Evolutionary conservation across 345 rosid species (phyloP), one percentile per base, ranked within the genome.

Genomic region (Cardiospermum halicacabum): DNA sequence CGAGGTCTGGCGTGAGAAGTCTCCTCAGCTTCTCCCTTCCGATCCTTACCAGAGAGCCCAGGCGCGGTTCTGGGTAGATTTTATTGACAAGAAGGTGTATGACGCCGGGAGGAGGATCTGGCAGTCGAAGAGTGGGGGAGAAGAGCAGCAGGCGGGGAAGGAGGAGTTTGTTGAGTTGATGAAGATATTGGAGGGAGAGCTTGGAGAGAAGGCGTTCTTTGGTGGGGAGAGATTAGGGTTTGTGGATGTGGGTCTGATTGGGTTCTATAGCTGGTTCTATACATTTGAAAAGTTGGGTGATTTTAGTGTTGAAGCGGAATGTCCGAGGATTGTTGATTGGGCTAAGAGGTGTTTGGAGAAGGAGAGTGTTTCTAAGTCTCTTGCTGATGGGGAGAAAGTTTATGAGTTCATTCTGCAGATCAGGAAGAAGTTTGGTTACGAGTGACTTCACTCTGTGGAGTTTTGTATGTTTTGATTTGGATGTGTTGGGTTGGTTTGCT

Each of bases 271-370:
- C 21, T 76, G 73, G 78, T 72, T 79, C 68, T 40, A 58, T 21
- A 28, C 78, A 1, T 62, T 19, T 22, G 81, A 77, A 72, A 79
- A 21, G 7, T 62, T 36, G 1, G 84, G 71, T 0, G 71, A 72
- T 13, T 79, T 82, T 55, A 70, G 58, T 43, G 19, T 70, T 0
- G 80, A 72, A 49, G 58, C 60, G 2, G 73, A 74, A 62, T 69
- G 74, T 53, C 84, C 86, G 11, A 72, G 70, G 61, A 8, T 82
- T 7, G 26, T 67, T 3, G 73, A 66, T 3, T 78, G 83, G 85
- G 65, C 43, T 3, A 76, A 81, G 60, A 78, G 81, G 64, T 78
- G 83, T 66, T 8, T 71, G 77, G 57, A 75, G 36, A 73, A 43
- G 53, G 74, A 78, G 19, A 70, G 60, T n/a, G 74, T 77, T 3